Evolutionary conservation across 2,329 filamentous ascomycete genomes (phyloP), one percentile per base, ranked within the genome.

Genomic region (Neofusicoccum laricinum): DNA sequence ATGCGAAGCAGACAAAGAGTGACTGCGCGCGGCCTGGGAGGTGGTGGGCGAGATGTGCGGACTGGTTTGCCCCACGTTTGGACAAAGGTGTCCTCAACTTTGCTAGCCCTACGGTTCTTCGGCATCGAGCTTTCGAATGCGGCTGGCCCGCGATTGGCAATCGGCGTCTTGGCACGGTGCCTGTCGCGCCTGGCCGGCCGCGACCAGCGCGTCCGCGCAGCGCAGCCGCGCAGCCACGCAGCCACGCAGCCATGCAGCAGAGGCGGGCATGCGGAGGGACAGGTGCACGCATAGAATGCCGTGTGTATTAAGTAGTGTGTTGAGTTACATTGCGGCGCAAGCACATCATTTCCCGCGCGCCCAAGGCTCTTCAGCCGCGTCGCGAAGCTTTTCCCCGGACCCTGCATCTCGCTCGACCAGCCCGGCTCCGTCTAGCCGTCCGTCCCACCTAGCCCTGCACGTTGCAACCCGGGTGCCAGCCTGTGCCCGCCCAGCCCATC

Each of bases 21-120:
- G 55, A 59, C 55, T 57, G 53, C 19, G 17, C 53, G 43, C 38
- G 53, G n/a, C 14, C 41, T 46, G 55, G 55, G n/a, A 5, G 55
- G 40, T 17, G 15, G 38, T 32, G 57, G 36, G n/a, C 49, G 15
- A 40, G 41, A 38, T 7, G 32, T 41, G 21, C 17, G 36, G 11
- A 36, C 19, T 49, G 30, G 41, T 61, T 61, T 50, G 58, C 58
- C 58, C 58, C 58, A 61, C 58, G 58, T 49, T 61, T 49, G 45
- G 46, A 50, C 58, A 61, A 61, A 61, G 58, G 58, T 61, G 58
- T 61, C 58, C 58, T 61, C 58, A 59, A 59, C 55, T 59, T 59
- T 59, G 55, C 55, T 61, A 61, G 46, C 46, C 45, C 58, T 61
- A 61, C 58, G 58, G 58, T 50, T 61, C 19, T 61, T 61, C 58